Evolutionary conservation across 1,284 basidiomycete species (phyloP), one percentile per base, ranked within the genome.

Genomic region (Cryptococcus jaspeensis): DNA sequence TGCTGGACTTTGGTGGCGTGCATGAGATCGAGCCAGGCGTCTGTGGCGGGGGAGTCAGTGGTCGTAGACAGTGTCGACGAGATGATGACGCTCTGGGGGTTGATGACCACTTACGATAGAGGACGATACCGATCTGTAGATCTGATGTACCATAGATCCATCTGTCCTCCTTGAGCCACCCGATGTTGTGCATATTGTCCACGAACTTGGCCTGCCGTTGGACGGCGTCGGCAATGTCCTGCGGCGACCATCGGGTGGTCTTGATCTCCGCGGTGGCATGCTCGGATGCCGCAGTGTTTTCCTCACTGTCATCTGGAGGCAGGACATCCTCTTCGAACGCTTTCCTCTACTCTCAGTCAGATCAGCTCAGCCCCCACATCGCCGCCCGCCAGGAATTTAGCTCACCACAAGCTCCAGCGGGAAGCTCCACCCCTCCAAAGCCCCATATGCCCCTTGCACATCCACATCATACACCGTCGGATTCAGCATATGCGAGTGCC

Each of bases 21-120:
- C 56, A 66, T 65, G 41, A 74, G 58, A 48, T 74, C 71, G 18
- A 74, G 64, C 65, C 70, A 74, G 22, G 71, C 71, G 52, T 72
- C 66, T 69, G 48, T 3, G 28, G 18, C 18, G 5, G 5, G 28
- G 4, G 28, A 9, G 28, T 32, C 28, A 32, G 28, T n/a, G n/a
- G n/a, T n/a, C n/a, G n/a, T n/a, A 40, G n/a, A 36, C 44, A 20
- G 5, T 47, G 13, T 49, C 35, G 40, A 23, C 38, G n/a, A 20
- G 42, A 22, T 32, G 11, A 47, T 28, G 38, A 12, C 9, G 37
- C 47, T 15, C 5, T 39, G 22, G 36, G 35, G 32, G 32, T 42
- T 11, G n/a, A n/a, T n/a, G 32, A 22, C 3, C 12, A 62, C 69
- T 61, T 36, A 71, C 66, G 65, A 65, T 77, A 70, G 38, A 73